Percentiles rank a stretch among this genome's conserved stretches.
Evolutionary conservation across 2,329 filamentous ascomycete species (phyloP).

Genomic region (Pestalotiopsis sp.): DNA sequence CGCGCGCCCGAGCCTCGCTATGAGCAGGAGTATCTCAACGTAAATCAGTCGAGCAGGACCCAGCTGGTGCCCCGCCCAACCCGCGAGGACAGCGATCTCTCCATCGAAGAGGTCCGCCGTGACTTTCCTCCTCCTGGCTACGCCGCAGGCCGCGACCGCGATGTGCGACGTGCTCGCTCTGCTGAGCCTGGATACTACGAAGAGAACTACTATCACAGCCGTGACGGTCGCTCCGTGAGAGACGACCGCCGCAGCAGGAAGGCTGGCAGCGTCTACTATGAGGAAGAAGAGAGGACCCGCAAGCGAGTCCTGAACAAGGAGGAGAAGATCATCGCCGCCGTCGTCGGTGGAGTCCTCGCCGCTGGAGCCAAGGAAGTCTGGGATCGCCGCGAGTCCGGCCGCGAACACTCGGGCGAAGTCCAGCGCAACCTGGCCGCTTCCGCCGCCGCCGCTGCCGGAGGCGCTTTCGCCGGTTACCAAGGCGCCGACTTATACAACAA

Average conservation of each 20-base stretch:
- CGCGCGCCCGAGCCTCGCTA: constrained; percentile 53
- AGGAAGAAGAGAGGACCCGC: constrained; percentile 59
- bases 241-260: constrained; percentile 51
- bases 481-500: constrained; percentile 67
- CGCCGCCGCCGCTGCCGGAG: constrained; percentile 64
- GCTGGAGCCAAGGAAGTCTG: constrained; percentile 68
- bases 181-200: constrained; percentile 63
- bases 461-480: constrained; percentile 65
- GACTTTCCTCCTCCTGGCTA: constrained; percentile 78
- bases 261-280: constrained; percentile 52
- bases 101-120: constrained; percentile 80
- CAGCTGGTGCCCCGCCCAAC: constrained; percentile 51
- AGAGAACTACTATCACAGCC: constrained; percentile 54
- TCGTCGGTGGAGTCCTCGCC: constrained; percentile 65
- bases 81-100: constrained; percentile 74
- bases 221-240: constrained; percentile 21
- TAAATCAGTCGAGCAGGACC: constrained; percentile 41
- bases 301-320: constrained; percentile 61
- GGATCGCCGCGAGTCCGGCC: constrained; percentile 61
- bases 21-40: constrained; percentile 50
- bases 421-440: constrained; percentile 62
- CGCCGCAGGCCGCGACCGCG: constrained; percentile 36
- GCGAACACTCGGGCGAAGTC: constrained; percentile 46
- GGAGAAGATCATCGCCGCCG: constrained; percentile 68
- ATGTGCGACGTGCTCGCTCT: constrained; percentile 65